These are phyloP conservation scores for Wickerhamomyces sp. DNA, from an alignment of 1,139 yeast genomes.

Conservation along the genomic window DNA sequence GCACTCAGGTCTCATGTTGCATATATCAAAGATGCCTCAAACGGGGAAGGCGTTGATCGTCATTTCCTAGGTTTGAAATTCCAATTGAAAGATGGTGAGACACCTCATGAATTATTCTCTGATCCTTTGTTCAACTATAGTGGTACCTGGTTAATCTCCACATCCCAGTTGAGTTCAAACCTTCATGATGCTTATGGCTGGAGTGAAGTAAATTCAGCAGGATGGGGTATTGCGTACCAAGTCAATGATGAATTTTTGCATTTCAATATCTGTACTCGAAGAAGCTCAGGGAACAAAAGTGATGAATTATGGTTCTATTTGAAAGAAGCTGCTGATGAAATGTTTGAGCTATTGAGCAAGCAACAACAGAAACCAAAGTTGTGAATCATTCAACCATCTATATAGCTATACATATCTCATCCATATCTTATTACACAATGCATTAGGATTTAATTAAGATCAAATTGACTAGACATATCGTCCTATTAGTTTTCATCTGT, in stretches of 20 bases:
- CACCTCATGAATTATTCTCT: constrained; percentile 63
- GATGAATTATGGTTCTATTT: constrained; percentile 66
- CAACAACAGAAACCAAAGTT: constrained; percentile 17
- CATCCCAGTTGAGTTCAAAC: constrained; percentile 89
- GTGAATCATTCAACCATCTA: neutral
- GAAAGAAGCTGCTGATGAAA: constrained; percentile 75
- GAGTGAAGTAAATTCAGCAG: constrained; percentile 93
- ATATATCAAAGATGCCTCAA: constrained; percentile 74
- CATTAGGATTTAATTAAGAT: too few relatives aligned
- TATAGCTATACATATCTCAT: too few relatives aligned
- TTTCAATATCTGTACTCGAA: constrained; percentile 79
- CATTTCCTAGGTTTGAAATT: constrained; percentile 87
- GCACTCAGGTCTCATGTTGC: constrained; percentile 75
- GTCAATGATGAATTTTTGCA: constrained; percentile 82
- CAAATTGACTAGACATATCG: too few relatives aligned
- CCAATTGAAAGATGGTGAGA: constrained; percentile 56
- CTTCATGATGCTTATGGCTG: constrained; percentile 92
- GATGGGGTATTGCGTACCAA: constrained; percentile 93
- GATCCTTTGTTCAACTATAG: constrained; percentile 79
- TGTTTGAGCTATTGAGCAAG: constrained; percentile 54
- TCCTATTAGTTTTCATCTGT: too few relatives aligned
- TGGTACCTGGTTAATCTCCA: constrained; percentile 78
- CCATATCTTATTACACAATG: too few relatives aligned
- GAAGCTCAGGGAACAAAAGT: constrained; percentile 59
- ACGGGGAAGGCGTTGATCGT: constrained; percentile 90